Evolutionary conservation across 495 filamentous ascomycete species (phyloP).

Genomic region (Trichoderma asperelloides): DNA sequence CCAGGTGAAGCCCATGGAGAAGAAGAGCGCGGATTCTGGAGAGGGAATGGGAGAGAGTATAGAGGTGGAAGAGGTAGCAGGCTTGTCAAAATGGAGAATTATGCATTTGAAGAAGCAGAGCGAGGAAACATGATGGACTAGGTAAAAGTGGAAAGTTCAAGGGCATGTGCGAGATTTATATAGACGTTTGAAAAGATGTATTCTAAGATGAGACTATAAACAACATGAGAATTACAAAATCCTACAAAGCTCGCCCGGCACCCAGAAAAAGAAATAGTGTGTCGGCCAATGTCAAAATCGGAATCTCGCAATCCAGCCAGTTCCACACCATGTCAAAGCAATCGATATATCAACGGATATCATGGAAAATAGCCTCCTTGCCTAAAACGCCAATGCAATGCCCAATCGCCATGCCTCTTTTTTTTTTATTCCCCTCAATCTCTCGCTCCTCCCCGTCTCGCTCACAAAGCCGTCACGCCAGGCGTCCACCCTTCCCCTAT

Average conservation of each 20-base stretch:
- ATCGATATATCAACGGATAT: neutral
- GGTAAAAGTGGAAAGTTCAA: neutral
- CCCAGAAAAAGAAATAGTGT: neutral
- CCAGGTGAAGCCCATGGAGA: constrained; percentile 2
- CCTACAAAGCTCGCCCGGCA: neutral
- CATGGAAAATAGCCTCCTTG: neutral
- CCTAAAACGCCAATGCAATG: constrained; percentile 15
- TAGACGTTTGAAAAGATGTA: neutral
- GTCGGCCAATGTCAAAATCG: neutral
- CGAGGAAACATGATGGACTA: neutral
- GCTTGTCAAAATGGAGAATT: constrained; percentile 29
- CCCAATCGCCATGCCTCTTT: constrained; percentile 4
- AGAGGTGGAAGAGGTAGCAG: constrained; percentile 33
- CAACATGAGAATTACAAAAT: neutral
- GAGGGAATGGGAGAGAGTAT: constrained; percentile 13
- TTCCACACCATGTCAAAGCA: constrained; percentile 2
- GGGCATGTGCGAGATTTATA: neutral
- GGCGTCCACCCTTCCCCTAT: constrained; percentile 69
- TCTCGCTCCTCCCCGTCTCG: neutral
- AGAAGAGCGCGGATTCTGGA: neutral
- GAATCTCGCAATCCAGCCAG: neutral
- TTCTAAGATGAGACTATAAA: neutral
- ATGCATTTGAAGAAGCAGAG: constrained; percentile 18
- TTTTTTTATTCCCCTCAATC: neutral
- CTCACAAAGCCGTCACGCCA: constrained; percentile 36